Conservation (phyloP, 192 early-diverging fungal genomes). For the Gigaspora rosea region DNA sequence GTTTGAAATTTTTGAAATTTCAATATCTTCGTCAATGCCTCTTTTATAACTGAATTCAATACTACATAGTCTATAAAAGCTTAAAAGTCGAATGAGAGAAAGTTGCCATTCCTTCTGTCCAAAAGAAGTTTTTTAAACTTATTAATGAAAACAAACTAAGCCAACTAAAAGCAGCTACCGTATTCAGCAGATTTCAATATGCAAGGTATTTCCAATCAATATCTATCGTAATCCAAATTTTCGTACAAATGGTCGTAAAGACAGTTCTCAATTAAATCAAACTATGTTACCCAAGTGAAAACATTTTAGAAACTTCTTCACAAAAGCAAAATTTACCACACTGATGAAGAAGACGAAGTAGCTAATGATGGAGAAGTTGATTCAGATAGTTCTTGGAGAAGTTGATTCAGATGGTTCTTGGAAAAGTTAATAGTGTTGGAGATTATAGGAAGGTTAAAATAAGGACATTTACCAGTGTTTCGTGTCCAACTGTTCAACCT, state of each 20-base stretch:
- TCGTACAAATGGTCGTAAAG: slow-evolving; percentile 23
- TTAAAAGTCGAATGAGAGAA: too few species aligned
- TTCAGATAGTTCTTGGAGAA: slow-evolving; percentile 30
- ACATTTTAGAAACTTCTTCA: slow-evolving; percentile 64
- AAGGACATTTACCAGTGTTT: slow-evolving; percentile 53
- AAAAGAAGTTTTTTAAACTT: too few species aligned
- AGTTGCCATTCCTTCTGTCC: too few species aligned
- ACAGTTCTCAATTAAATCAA: slow-evolving; percentile 18
- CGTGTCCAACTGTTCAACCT: slow-evolving; percentile 61
- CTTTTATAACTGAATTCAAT: too few species aligned
- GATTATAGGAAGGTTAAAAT: slow-evolving; percentile 38
- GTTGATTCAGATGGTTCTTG: too few species aligned
- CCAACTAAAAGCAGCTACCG: too few species aligned
- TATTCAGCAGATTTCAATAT: too few species aligned
- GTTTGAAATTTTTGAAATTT: too few species aligned
- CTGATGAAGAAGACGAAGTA: slow-evolving; percentile 31
- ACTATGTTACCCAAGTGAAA: slow-evolving; percentile 50
- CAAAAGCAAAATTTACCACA: slow-evolving; percentile 26
- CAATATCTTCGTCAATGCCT: too few species aligned
- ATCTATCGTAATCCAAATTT: slow-evolving; percentile 60
- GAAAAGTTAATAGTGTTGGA: slow-evolving; percentile 18
- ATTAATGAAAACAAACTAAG: too few species aligned
- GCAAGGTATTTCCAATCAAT: slow-evolving; percentile 72
- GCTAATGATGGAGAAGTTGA: slow-evolving; percentile 38
- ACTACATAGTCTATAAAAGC: too few species aligned